Evolutionary conservation across 805 yeast species (phyloP).

Genomic region (Scheffersomyces stipitis): DNA sequence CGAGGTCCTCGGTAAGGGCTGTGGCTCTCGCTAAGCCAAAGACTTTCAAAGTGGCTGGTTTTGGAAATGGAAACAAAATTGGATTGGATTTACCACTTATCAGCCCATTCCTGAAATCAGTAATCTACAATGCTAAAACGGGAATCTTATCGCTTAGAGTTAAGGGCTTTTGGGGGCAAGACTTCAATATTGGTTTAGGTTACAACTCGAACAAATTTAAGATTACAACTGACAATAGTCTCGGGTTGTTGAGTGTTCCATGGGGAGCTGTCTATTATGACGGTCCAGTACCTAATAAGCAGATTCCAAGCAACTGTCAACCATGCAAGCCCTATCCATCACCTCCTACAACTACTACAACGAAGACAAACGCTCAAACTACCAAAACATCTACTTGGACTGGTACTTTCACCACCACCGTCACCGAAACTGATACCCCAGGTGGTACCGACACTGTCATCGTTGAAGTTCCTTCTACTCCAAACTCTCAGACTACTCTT

Average conservation of each 20-base stretch:
- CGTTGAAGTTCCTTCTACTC: too few species aligned
- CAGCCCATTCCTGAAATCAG: background rate
- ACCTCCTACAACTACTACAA: too few species aligned
- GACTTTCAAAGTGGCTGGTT: slow-evolving; percentile 24
- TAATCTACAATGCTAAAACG: slow-evolving; percentile 6
- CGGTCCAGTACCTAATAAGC: slow-evolving; percentile 11
- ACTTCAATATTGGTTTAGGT: slow-evolving; percentile 10
- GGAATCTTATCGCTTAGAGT: slow-evolving; percentile 21
- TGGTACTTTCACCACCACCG: too few species aligned
- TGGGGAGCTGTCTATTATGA: slow-evolving; percentile 9
- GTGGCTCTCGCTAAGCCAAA: slow-evolving; percentile 17
- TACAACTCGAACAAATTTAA: slow-evolving; percentile 4
- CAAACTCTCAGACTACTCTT: too few species aligned
- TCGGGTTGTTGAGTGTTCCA: slow-evolving; percentile 3
- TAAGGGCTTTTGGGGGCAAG: slow-evolving; percentile 5
- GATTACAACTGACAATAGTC: slow-evolving; percentile 6
- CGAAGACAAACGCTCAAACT: too few species aligned
- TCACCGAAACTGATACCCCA: too few species aligned
- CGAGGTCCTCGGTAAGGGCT: slow-evolving; percentile 9
- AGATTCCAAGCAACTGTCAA: too few species aligned
- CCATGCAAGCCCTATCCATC: too few species aligned
- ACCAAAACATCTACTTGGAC: too few species aligned
- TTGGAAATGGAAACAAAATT: slow-evolving; percentile 28
- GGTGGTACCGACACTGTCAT: too few species aligned
- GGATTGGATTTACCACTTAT: slow-evolving; percentile 16